A percentile compares a stretch with the other conserved stretches of the same genome.
Conservation (phyloP, 768 basidiomycete species). For the Russula foetens region DNA sequence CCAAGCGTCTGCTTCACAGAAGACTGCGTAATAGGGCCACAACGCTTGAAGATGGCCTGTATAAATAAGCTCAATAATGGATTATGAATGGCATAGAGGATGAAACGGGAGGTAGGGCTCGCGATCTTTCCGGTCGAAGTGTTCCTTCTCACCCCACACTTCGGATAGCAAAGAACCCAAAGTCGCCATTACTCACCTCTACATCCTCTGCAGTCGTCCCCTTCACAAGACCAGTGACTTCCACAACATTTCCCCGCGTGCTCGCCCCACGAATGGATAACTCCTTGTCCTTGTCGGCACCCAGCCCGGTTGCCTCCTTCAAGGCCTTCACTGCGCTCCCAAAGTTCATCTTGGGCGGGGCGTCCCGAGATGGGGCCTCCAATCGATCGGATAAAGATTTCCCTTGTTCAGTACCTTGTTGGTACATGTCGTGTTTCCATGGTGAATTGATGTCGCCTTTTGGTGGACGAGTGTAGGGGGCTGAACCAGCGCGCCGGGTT, state of each 20-base stretch:
- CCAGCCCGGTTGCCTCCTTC: constrained; percentile 15
- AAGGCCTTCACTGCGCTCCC: constrained; percentile 16
- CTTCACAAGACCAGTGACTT: constrained; percentile 20
- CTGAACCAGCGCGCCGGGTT: constrained; percentile 11
- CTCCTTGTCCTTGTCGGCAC: constrained; percentile 4
- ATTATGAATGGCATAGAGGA: not conserved
- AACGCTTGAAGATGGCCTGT: constrained; percentile 21
- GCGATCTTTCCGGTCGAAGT: not conserved
- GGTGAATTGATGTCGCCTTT: constrained; percentile 18
- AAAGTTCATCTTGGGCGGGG: constrained; percentile 20
- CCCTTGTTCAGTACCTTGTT: constrained; percentile 1
- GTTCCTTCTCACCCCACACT: not conserved
- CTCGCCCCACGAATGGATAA: constrained; percentile 21
- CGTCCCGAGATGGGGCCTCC: not conserved
- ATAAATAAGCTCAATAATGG: not conserved
- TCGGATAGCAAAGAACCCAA: not conserved
- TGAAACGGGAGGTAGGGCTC: not conserved
- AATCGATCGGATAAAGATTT: constrained; percentile 18
- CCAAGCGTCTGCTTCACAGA: constrained; percentile 6
- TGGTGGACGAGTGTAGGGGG: constrained; percentile 19
- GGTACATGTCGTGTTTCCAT: constrained; percentile 20
- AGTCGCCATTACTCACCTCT: constrained; percentile 4
- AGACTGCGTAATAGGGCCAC: constrained; percentile 19
- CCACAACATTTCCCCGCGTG: constrained; percentile 20
- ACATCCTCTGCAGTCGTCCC: constrained; percentile 22